Base-by-base conservation (phyloP, 1,284 basidiomycete species). In the Ganoderma sp. region DNA sequence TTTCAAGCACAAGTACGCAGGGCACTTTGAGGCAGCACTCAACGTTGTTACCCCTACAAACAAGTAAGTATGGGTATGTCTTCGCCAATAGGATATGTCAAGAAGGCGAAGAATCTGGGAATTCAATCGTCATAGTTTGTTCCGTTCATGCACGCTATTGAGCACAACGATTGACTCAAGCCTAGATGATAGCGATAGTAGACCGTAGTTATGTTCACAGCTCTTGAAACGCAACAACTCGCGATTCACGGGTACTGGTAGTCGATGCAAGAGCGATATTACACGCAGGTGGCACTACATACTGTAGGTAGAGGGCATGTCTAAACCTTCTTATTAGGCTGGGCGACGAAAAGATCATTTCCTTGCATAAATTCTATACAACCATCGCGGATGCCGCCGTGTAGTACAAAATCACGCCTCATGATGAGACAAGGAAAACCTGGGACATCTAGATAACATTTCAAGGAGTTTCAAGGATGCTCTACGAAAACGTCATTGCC, bases 241-340 rank as follows among this genome's bases (percentile, higher is more conserved):
- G 12, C 17, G 17, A 22, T 54, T 32, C 52, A 32, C 52, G 28
- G 52, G 14, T 7, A 32, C 15, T 34, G 6, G 52, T 15, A 34
- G 61, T 37, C 32, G 15, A 62, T 15, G 52, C n/a, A 12, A 15
- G 25, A 59, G 58, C 43, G 58, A 59, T 56, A 56, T 45, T 64
- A 64, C 56, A 56, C 58, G 39, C 41, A n/a, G 32, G 54, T 37
- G 28, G 52, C 28, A 28, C 56, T 50, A 50, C 48, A 10, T 50
- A 50, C 34, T 39, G 56, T 58, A 34, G 19, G 34, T 39, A 57
- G 32, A 19, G 22, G 48, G 48, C 48, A 37, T 39, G 34, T 57
- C 32, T 57, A 28, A 3, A n/a, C 34, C 32, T n/a, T 56, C 32
- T 37, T 17, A 28, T n/a, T 9, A 37, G 34, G 34, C n/a, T 25